These are phyloP conservation scores for Thalassiosira pacifica DNA, from an alignment of 352 stramenopile genomes.

Conservation along the genomic window DNA sequence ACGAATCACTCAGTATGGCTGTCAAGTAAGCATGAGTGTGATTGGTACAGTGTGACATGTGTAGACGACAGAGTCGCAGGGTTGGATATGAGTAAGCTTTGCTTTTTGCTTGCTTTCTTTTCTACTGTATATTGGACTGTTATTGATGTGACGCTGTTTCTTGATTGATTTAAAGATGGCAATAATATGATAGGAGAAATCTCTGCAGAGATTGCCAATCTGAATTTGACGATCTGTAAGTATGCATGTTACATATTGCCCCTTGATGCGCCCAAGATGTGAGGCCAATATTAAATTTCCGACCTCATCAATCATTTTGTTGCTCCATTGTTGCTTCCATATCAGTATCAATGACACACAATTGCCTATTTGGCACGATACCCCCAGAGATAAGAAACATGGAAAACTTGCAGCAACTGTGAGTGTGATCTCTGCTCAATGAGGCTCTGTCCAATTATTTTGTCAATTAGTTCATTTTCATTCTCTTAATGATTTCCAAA, in stretches of 20 bases:
- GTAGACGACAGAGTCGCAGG: not conserved
- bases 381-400: conserved; percentile 26
- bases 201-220: not conserved
- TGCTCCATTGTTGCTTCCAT: not conserved
- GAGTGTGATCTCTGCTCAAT: too few species aligned
- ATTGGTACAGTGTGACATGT: conserved; percentile 55
- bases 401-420: conserved; percentile 1
- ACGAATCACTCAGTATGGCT: conserved; percentile 30
- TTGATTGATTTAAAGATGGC: not conserved
- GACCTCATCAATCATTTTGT: too few species aligned
- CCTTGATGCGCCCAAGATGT: not conserved
- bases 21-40: conserved; percentile 35
- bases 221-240: not conserved
- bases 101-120: not conserved
- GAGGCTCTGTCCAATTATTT: too few species aligned
- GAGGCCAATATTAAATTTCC: too few species aligned
- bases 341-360: conserved; percentile 1
- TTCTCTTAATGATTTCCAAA: not conserved
- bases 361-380: conserved; percentile 26
- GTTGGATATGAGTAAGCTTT: not conserved
- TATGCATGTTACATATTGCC: not conserved
- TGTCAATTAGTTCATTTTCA: too few species aligned
- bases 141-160: not conserved
- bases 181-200: not conserved
- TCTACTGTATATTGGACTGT: not conserved